Conservation (phyloP, 208 protist species). For the Leptomonas pyrrhocoris region DNA sequence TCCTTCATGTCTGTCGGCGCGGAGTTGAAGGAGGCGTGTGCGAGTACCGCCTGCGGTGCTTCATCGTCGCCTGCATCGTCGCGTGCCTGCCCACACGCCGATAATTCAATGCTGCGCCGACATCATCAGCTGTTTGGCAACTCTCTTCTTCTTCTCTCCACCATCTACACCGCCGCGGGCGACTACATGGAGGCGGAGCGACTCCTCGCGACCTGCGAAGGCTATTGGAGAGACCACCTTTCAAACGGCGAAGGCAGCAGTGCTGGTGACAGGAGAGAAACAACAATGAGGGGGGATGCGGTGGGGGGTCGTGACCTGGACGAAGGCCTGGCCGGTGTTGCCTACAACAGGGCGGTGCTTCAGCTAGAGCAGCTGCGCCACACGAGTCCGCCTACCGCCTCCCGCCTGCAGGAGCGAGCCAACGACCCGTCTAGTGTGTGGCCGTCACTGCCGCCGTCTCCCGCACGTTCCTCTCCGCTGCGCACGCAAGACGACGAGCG, state of each 20-base stretch:
- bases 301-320: conserved; percentile 1
- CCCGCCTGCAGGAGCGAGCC: neutral
- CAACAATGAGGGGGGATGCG: too few relatives aligned
- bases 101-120: neutral
- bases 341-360: conserved; percentile 59
- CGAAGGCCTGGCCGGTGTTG: conserved; percentile 36
- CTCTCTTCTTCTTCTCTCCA: conserved; percentile 51
- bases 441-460: neutral
- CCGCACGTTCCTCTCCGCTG: neutral
- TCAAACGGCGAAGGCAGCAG: neutral
- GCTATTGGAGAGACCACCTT: conserved; percentile 61
- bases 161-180: conserved; percentile 44
- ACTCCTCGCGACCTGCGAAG: conserved; percentile 52
- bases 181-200: conserved; percentile 62
- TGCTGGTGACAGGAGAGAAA: neutral
- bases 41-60: too few relatives aligned
- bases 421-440: too few relatives aligned
- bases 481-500: neutral
- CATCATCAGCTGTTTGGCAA: conserved; percentile 49
- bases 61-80: too few relatives aligned
- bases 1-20: conserved; percentile 1
- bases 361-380: conserved; percentile 39
- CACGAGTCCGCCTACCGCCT: neutral
- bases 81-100: too few relatives aligned
- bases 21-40: too few relatives aligned